Evolutionary conservation across 352 stramenopile species (phyloP), one percentile per base, ranked within the genome.

Genomic region (Globisporangium viniferum): DNA sequence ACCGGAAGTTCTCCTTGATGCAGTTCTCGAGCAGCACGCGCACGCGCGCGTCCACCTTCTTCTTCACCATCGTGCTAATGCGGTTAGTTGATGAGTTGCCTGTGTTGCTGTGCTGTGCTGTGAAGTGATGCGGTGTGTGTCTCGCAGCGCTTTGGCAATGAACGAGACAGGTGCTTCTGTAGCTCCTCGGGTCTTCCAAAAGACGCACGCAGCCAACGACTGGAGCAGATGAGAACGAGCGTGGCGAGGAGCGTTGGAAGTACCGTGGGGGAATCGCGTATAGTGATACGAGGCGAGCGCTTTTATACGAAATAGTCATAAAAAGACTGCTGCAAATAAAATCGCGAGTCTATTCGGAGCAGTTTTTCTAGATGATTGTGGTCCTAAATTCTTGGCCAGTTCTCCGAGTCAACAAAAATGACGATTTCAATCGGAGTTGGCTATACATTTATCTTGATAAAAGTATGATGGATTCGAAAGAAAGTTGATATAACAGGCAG

Each of bases 1-100:
- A 98, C 10, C 98, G 94, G 69, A 98, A 96, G 79, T 98, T 97
- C 62, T 93, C 95, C 64, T 98, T 95, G 73, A 99, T 94, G 73
- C 93, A 95, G 78, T 98, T 98, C 74, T 99, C 96, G 66, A 99
- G 93, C 73, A 99, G 89, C 65, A 95, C 98, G 66, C 97, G 93
- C 68, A 99, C 96, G 68, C 97, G 91, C 69, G 96, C 91, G 80
- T 99, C 98, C 59, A 99, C 92, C 79, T 99, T 99, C 85, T 99
- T 99, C 76, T 98, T 98, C 46, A 99, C 97, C 97, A 99, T 99
- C 14, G 61, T 53, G 39, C 39, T 63, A 3, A 27, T 29, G 27
- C 22, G 61, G 14, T 62, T 5, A 7, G n/a, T 57, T 15, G 44
- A 48, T 66, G 24, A 24, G 24, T 27, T 67, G 39, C 31, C 31